Base-by-base conservation (phyloP, 169 alveolate species). In the Plasmodium vinckei region DNA sequence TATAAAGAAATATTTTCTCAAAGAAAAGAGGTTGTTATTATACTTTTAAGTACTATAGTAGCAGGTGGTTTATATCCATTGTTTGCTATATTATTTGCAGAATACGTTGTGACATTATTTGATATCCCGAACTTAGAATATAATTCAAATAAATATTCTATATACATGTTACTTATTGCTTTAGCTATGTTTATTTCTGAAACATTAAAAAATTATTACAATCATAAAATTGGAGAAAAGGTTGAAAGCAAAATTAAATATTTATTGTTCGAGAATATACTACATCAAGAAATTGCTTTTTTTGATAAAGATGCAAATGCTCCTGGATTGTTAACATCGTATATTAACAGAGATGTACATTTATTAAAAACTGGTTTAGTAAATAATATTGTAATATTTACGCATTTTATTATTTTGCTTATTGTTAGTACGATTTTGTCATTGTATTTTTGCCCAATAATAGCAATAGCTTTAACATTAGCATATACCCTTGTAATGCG, bases 241-340 rank as follows among this genome's bases (percentile, higher is more conserved):
- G 86, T 84, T 1, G 91, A 84, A 53, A 84, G 64, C 7, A 67
- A 44, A 9, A 53, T 72, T 54, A 87, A 75, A 42, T 42, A 7
- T 23, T 23, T 56, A 87, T 51, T 75, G 13, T 72, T 87, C 21
- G 92, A 87, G 27, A 87, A 72, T 67, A 75, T 87, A 19, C 3
- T 87, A 73, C 69, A 87, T 60, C 92, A 87, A 72, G 92, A 87
- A 54, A 87, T 87, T 39, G 68, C 84, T 47, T 87, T 87, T 51
- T 87, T 87, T 87, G 92, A 87, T 56, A 53, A 87, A 17, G 91
- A 84, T 25, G 25, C 5, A 9, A 25, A 84, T 69, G 61, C 91
- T 2, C 91, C 91, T 7, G 91, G 91, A 23, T 12, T 84, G 9
- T 44, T 84, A 0, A 21, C 57, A 10, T 1, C 87, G 1, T 57